Percentiles rank a stretch among this genome's conserved stretches.
Conservation (phyloP, 371 early-diverging fungal genomes). For the Actinomortierella wolfii region DNA sequence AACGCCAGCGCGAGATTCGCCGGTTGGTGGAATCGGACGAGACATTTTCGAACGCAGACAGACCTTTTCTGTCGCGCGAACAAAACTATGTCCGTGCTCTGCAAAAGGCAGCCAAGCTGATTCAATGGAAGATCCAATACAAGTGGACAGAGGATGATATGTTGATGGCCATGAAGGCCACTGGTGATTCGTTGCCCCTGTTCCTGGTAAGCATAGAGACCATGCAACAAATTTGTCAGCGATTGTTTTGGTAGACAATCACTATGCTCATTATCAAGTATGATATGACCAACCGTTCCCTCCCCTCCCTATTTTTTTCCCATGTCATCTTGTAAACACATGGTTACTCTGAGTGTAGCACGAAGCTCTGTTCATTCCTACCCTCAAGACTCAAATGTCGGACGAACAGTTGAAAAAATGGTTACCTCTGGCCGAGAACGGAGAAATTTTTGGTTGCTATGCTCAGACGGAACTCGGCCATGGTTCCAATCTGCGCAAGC, state of each 20-base stretch:
- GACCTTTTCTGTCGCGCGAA: constrained; percentile 43
- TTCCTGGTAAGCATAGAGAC: constrained; percentile 20
- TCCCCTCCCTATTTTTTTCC: not conserved
- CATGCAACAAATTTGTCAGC: not conserved
- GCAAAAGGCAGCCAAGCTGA: constrained; percentile 35
- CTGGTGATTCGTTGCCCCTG: constrained; percentile 34
- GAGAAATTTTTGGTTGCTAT: constrained; percentile 81
- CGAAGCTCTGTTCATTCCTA: constrained; percentile 77
- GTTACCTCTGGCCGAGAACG: constrained; percentile 71
- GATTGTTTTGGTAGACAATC: not conserved
- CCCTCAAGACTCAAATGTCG: constrained; percentile 70
- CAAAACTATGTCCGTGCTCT: constrained; percentile 37
- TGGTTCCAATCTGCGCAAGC: constrained; percentile 87
- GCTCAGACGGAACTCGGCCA: constrained; percentile 73
- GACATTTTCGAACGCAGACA: constrained; percentile 43
- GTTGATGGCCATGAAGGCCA: constrained; percentile 17
- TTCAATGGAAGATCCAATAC: constrained; percentile 31
- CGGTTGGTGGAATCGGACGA: constrained; percentile 31
- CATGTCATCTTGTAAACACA: too few relatives aligned
- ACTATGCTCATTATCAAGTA: not conserved
- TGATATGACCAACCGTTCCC: not conserved
- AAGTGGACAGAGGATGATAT: constrained; percentile 31
- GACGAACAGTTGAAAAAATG: constrained; percentile 80
- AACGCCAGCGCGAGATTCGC: constrained; percentile 19
- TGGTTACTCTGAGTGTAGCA: too few relatives aligned